A percentile compares a stretch with the other conserved stretches of the same genome.
phyloP scores from a whole-genome alignment of 305 asterid species.

The Fraxinus ornus region DNA sequence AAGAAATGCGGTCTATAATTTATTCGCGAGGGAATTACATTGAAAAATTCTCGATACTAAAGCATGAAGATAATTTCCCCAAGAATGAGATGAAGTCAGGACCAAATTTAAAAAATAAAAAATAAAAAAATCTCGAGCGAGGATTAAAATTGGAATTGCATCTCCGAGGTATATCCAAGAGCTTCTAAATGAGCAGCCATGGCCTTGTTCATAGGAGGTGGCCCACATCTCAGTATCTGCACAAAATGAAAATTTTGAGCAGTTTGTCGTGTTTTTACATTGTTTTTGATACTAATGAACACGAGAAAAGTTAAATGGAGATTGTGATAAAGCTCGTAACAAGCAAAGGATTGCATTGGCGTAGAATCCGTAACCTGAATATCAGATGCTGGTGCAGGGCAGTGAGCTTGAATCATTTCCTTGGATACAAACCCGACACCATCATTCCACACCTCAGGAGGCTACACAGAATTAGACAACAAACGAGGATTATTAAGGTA shows the following conservation, averaged over 20 bases:
- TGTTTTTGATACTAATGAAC: neutral
- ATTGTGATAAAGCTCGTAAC: neutral
- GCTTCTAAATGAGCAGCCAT: constrained; percentile 64
- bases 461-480: constrained; percentile 39
- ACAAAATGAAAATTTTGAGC: constrained; percentile 1
- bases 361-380: constrained; percentile 46
- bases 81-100: neutral
- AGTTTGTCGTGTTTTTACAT: neutral
- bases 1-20: neutral
- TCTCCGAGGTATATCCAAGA: constrained; percentile 48
- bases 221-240: constrained; percentile 63
- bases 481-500: neutral
- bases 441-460: constrained; percentile 85
- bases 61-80: neutral
- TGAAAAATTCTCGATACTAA: neutral
- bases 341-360: neutral
- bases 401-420: constrained; percentile 85
- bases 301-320: neutral
- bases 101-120: neutral
- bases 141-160: constrained; percentile 54
- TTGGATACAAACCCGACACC: constrained; percentile 88
- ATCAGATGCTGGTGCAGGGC: constrained; percentile 80
- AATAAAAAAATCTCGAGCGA: neutral
- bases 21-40: neutral
- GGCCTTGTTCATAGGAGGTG: constrained; percentile 68